These are phyloP conservation scores for Leptodontidium sp. DNA, from an alignment of 2,329 filamentous ascomycete genomes.

Conservation along the genomic window DNA sequence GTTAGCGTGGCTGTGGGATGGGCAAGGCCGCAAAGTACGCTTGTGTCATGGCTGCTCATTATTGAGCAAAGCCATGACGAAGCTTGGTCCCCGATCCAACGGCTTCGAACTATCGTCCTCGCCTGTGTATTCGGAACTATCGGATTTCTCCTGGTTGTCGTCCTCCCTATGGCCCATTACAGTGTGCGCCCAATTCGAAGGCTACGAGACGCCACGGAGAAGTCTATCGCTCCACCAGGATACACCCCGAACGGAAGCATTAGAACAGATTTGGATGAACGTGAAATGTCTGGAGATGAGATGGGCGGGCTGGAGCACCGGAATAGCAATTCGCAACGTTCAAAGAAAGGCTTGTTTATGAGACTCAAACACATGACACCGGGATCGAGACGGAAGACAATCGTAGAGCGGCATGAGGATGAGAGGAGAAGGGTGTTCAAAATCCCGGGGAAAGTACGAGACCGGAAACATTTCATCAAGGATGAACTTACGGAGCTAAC, in stretches of 20 bases:
- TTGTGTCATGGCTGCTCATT: slow-evolving; percentile 85
- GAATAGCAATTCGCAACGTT: slow-evolving; percentile 39
- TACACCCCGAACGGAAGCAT: slow-evolving; percentile 45
- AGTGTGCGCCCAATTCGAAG: slow-evolving; percentile 73
- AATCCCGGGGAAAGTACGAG: slow-evolving; percentile 83
- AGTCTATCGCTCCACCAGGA: slow-evolving; percentile 44
- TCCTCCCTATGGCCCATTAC: slow-evolving; percentile 82
- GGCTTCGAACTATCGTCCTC: slow-evolving; percentile 80
- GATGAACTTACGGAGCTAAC: slow-evolving; percentile 80
- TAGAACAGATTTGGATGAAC: slow-evolving; percentile 38
- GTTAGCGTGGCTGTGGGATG: slow-evolving; percentile 80
- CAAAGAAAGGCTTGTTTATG: slow-evolving; percentile 47
- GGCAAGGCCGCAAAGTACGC: slow-evolving; percentile 69
- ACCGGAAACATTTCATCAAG: slow-evolving; percentile 76
- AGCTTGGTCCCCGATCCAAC: slow-evolving; percentile 77
- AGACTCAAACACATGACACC: slow-evolving; percentile 41
- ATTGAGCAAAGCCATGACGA: slow-evolving; percentile 80
- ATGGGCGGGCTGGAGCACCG: slow-evolving; percentile 37
- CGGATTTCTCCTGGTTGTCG: slow-evolving; percentile 74
- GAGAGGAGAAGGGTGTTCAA: slow-evolving; percentile 65
- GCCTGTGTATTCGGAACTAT: slow-evolving; percentile 86
- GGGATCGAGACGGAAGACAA: slow-evolving; percentile 38
- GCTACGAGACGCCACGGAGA: slow-evolving; percentile 45
- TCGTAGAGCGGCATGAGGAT: slow-evolving; percentile 52
- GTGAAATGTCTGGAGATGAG: slow-evolving; percentile 37